A percentile compares a stretch with the other conserved stretches of the same genome.
phyloP scores from a whole-genome alignment of 768 basidiomycete species.

The Goffeauzyma gilvescens region DNA sequence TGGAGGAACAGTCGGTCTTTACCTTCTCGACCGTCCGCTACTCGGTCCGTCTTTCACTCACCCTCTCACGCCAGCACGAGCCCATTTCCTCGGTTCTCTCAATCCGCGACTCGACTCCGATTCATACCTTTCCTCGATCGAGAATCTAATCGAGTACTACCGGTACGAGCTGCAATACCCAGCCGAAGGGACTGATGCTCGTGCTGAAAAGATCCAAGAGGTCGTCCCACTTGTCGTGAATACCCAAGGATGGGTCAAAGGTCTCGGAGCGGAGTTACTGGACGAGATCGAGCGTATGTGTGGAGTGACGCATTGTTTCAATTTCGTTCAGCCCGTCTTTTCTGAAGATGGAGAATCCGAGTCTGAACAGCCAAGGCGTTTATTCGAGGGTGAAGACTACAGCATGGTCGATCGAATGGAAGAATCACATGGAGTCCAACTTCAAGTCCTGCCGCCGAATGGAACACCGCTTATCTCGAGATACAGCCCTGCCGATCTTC shows the following conservation, averaged over 20 bases:
- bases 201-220: constrained; percentile 37
- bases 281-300: constrained; percentile 48
- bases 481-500: constrained; percentile 49
- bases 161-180: constrained; percentile 43
- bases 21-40: constrained; percentile 45
- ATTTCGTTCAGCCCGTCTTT: constrained; percentile 16
- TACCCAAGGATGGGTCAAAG: constrained; percentile 93
- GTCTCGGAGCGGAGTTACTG: constrained; percentile 66
- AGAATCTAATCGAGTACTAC: constrained; percentile 39
- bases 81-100: constrained; percentile 65
- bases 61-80: constrained; percentile 46
- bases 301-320: constrained; percentile 44
- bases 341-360: constrained; percentile 2
- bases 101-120: constrained; percentile 60
- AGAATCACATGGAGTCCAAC: constrained; percentile 1
- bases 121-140: constrained; percentile 52
- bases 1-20: constrained; percentile 64
- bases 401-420: not conserved
- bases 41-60: constrained; percentile 85
- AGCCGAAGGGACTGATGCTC: constrained; percentile 15
- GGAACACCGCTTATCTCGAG: constrained; percentile 34
- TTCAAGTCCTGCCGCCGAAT: constrained; percentile 39
- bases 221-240: constrained; percentile 72
- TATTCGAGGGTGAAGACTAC: constrained; percentile 8
- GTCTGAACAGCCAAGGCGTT: constrained; percentile 13